Percentiles rank a stretch among this genome's conserved stretches.
phyloP scores from a whole-genome alignment of 441 rosid species.

The Corymbia citriodora region DNA sequence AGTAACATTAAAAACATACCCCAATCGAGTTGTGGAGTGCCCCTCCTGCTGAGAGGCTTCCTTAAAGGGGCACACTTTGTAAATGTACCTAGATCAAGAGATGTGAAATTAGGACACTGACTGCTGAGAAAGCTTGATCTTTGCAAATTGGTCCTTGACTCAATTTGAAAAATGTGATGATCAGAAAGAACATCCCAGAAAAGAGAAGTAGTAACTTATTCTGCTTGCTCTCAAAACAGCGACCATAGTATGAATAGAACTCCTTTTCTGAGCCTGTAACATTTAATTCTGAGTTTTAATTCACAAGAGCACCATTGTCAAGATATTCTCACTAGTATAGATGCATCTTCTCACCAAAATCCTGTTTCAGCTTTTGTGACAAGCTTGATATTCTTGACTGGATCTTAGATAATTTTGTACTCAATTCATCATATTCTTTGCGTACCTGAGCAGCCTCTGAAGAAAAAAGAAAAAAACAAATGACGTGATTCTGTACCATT shows the following conservation, averaged over 20 bases:
- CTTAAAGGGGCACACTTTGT: conserved; percentile 89
- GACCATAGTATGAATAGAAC: conserved; percentile 79
- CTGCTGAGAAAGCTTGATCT: not conserved
- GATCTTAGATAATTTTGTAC: conserved; percentile 66
- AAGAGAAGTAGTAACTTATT: conserved; percentile 39
- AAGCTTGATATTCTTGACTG: conserved; percentile 87
- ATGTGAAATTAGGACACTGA: not conserved
- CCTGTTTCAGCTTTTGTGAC: conserved; percentile 73
- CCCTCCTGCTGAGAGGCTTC: conserved; percentile 88
- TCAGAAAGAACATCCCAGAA: not conserved
- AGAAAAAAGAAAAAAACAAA: not conserved
- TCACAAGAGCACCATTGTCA: not conserved
- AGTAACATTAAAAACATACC: conserved; percentile 34
- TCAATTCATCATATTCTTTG: conserved; percentile 84
- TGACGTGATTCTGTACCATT: not conserved
- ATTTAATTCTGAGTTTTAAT: not conserved
- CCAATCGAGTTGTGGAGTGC: conserved; percentile 54
- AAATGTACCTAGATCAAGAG: conserved; percentile 59
- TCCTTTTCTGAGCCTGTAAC: conserved; percentile 86
- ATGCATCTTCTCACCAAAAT: conserved; percentile 57
- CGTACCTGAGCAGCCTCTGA: conserved; percentile 74
- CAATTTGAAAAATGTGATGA: not conserved
- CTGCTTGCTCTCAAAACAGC: conserved; percentile 84
- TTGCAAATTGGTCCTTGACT: not conserved
- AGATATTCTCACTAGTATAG: not conserved